Conservation (phyloP, 805 yeast genomes). For the Candida tibetensis region DNA sequence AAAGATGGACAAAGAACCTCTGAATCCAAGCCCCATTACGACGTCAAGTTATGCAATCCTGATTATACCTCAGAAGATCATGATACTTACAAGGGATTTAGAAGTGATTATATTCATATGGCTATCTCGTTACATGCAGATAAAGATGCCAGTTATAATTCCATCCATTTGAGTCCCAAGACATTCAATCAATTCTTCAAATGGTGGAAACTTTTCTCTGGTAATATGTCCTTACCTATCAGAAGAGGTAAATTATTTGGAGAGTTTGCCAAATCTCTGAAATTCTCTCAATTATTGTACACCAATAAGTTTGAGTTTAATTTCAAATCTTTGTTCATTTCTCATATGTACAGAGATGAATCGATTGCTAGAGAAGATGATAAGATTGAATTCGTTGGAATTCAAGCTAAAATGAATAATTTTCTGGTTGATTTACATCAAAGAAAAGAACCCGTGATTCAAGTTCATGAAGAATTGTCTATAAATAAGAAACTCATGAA, state of each 20-base stretch:
- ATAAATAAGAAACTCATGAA: constrained; percentile 48
- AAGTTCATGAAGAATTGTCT: constrained; percentile 44
- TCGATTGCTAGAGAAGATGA: constrained; percentile 39
- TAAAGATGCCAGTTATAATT: constrained; percentile 50
- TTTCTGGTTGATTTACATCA: constrained; percentile 42
- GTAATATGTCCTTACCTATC: constrained; percentile 74
- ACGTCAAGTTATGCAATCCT: constrained; percentile 58
- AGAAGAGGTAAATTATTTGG: constrained; percentile 73
- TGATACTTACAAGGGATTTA: constrained; percentile 41
- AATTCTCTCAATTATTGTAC: constrained; percentile 70
- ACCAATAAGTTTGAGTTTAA: constrained; percentile 79
- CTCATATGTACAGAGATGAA: constrained; percentile 66
- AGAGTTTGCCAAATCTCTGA: constrained; percentile 50
- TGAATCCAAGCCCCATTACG: constrained; percentile 57
- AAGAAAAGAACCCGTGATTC: constrained; percentile 35
- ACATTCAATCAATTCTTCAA: constrained; percentile 63
- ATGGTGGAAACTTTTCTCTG: constrained; percentile 89
- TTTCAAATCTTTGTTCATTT: constrained; percentile 67
- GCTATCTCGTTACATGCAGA: constrained; percentile 38
- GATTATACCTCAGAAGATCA: constrained; percentile 36
- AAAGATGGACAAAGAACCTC: constrained; percentile 38
- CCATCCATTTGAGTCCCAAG: constrained; percentile 73
- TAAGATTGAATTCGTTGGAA: constrained; percentile 59
- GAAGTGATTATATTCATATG: constrained; percentile 42
- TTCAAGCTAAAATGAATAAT: constrained; percentile 45